phyloP scores from a whole-genome alignment of 768 basidiomycete species.

The Pisolithus tinctorius region DNA sequence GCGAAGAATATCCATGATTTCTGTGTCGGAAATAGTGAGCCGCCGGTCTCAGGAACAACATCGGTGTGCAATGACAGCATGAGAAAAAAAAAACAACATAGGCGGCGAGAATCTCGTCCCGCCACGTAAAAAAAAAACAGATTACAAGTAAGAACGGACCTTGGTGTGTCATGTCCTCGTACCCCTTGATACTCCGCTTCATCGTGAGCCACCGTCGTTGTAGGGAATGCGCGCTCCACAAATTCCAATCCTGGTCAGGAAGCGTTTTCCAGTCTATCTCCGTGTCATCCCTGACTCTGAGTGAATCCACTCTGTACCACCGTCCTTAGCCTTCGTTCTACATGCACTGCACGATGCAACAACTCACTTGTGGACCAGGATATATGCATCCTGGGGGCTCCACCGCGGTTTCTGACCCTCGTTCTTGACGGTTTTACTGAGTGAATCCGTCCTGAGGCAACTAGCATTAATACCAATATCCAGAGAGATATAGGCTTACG shows the following conservation, averaged over 20 bases:
- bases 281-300: conserved; percentile 71
- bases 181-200: conserved; percentile 70
- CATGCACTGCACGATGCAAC: background rate
- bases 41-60: too few relatives aligned
- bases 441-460: conserved; percentile 59
- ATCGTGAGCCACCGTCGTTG: conserved; percentile 78
- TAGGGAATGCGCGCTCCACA: conserved; percentile 77
- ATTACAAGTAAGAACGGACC: conserved; percentile 35
- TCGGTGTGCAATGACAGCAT: too few relatives aligned
- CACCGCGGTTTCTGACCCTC: conserved; percentile 67
- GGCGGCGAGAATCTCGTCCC: too few relatives aligned
- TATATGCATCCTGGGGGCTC: conserved; percentile 70
- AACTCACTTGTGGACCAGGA: conserved; percentile 71
- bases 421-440: conserved; percentile 67
- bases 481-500: conserved; percentile 1
- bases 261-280: conserved; percentile 84
- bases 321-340: conserved; percentile 1
- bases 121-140: background rate
- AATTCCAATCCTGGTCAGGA: conserved; percentile 69
- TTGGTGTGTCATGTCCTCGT: conserved; percentile 75
- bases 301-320: conserved; percentile 55
- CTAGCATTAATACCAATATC: conserved; percentile 1
- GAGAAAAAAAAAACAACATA: too few relatives aligned
- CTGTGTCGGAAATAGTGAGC: conserved; percentile 29
- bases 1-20: conserved; percentile 76